Conservation (phyloP, 225 moss, liverwort and hornwort species). For the Neckera pumila region DNA sequence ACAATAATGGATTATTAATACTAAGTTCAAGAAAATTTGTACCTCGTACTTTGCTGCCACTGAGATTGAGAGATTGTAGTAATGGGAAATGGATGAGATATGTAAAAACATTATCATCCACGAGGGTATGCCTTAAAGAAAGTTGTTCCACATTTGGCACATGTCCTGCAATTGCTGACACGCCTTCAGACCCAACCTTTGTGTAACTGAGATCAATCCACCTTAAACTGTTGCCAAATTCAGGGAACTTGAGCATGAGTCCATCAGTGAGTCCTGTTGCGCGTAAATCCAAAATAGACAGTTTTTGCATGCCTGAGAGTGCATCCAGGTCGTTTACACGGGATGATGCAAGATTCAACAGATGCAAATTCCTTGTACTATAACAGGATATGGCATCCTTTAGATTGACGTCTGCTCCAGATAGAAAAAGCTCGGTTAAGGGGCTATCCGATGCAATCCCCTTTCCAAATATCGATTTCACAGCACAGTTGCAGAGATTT, state of each 20-base stretch:
- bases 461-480: slow-evolving; percentile 24
- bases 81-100: slow-evolving; percentile 31
- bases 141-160: slow-evolving; percentile 37
- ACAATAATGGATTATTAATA: not conserved
- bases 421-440: slow-evolving; percentile 26
- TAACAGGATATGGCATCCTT: not conserved
- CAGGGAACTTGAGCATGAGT: slow-evolving; percentile 26
- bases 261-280: slow-evolving; percentile 23
- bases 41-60: slow-evolving; percentile 35
- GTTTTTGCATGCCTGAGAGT: slow-evolving; percentile 19
- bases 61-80: slow-evolving; percentile 30
- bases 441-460: not conserved
- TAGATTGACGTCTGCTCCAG: slow-evolving; percentile 17
- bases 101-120: slow-evolving; percentile 32
- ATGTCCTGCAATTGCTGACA: slow-evolving; percentile 27
- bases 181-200: slow-evolving; percentile 40
- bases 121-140: slow-evolving; percentile 33
- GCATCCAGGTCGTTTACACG: slow-evolving; percentile 12
- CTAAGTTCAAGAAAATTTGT: not conserved
- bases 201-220: slow-evolving; percentile 46
- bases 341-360: slow-evolving; percentile 32
- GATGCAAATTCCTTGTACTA: slow-evolving; percentile 6
- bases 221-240: slow-evolving; percentile 17
- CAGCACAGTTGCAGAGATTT: slow-evolving; percentile 35
- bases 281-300: slow-evolving; percentile 21